Base-by-base conservation (phyloP, 2,329 filamentous ascomycete species). In the Chrysoporthe austroafricana region DNA sequence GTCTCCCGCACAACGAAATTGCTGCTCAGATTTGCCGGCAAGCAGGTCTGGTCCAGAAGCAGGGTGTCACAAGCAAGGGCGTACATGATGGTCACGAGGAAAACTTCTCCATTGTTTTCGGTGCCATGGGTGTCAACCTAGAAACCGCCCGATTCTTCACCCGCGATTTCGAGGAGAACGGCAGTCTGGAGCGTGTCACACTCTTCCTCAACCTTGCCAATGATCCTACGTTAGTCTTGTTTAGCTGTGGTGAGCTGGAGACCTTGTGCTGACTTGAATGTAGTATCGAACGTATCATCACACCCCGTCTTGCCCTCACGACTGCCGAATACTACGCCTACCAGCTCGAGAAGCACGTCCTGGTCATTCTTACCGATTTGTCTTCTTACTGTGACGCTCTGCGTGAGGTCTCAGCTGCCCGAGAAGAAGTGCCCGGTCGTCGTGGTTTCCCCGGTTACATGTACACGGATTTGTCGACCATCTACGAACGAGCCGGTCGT, bases 381-480 rank as follows among this genome's bases (percentile, higher is more conserved):
- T 96, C 96, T 1, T 94, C 96, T 62, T 99, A 99, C 87, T 99
- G 96, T 80, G 96, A 99, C 81, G 96, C 96, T 73, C 91, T 99
- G 72, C 96, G 96, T 88, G 96, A 99, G 83, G 96, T 99, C 62
- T 99, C 96, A 16, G 95, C 96, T 65, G 96, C 96, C 64, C 90
- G 96, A 84, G 96, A 99, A 87, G 96, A 99, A 90, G 96, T 99
- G 56, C 96, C 96, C 52, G 96, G 96, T 86, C 95, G 96, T 81
- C 95, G 96, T 90, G 96, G 96, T 88, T 99, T 96, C 85, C 96
- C 96, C 64, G 96, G 96, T 92, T 99, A 99, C 88, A 99, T 99
- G 96, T 99, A 99, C 86, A 99, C 96, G 74, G 96, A 99, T 89
- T 92, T 99, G 90, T 97, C 96, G 69, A 99, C 96, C 77, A 97